Evolutionary conservation across 495 filamentous ascomycete genomes (phyloP).

Genomic region (Aspergillus affinis): DNA sequence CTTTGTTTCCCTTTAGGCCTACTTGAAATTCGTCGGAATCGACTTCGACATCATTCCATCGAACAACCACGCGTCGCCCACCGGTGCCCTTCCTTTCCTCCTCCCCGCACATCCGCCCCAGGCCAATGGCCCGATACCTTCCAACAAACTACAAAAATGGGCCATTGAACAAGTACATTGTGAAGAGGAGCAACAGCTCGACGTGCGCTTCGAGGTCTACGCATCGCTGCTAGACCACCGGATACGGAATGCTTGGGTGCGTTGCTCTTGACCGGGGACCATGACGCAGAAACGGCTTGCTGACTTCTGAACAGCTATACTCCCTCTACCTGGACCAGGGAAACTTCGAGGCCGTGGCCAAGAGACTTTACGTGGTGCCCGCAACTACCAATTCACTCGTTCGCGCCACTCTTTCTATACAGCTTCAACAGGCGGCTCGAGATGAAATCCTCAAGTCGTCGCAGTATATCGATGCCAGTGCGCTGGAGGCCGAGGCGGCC

Average conservation of each 20-base stretch:
- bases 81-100: constrained; percentile 84
- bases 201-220: constrained; percentile 73
- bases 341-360: constrained; percentile 64
- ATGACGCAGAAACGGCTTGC: constrained; percentile 1
- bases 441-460: constrained; percentile 68
- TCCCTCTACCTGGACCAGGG: constrained; percentile 69
- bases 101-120: constrained; percentile 50
- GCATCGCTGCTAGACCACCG: constrained; percentile 73
- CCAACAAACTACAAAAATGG: constrained; percentile 70
- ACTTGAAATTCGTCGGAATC: constrained; percentile 74
- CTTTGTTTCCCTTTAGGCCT: constrained; percentile 57
- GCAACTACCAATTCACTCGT: constrained; percentile 62
- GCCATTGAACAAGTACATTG: constrained; percentile 50
- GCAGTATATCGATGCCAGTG: constrained; percentile 57
- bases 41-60: constrained; percentile 69
- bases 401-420: constrained; percentile 56
- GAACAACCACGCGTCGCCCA: constrained; percentile 90
- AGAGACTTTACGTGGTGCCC: constrained; percentile 66
- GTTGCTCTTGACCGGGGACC: constrained; percentile 20
- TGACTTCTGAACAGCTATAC: constrained; percentile 58
- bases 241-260: constrained; percentile 84
- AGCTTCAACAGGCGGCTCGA: constrained; percentile 69
- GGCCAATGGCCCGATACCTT: constrained; percentile 53
- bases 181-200: constrained; percentile 52
- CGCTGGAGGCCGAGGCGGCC: constrained; percentile 65